Conservation (phyloP, 768 basidiomycete species). For the Xerocomellus amylosporus region DNA sequence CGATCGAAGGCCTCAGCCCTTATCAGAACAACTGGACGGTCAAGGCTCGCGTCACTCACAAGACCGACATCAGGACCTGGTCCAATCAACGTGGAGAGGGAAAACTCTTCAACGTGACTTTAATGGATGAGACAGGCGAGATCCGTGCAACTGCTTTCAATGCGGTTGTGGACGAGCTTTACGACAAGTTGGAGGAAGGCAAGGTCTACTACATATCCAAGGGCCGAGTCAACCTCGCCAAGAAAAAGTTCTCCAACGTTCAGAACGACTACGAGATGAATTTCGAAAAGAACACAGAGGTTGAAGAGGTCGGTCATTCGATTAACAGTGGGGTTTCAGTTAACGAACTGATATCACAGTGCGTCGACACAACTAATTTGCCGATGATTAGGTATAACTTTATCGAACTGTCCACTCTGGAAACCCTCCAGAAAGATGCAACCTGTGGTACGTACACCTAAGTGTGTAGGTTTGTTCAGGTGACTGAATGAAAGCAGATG, state of each 20-base stretch:
- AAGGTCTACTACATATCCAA: constrained; percentile 92
- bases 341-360: constrained; percentile 46
- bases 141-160: constrained; percentile 94
- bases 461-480: neutral
- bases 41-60: constrained; percentile 88
- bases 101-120: constrained; percentile 86
- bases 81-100: constrained; percentile 90
- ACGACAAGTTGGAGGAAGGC: constrained; percentile 82
- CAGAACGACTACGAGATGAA: constrained; percentile 90
- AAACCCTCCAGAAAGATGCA: constrained; percentile 70
- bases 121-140: constrained; percentile 94
- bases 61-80: constrained; percentile 87
- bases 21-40: constrained; percentile 99
- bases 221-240: constrained; percentile 90
- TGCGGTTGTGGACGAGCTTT: constrained; percentile 74
- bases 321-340: neutral
- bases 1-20: constrained; percentile 92
- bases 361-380: constrained; percentile 69
- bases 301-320: constrained; percentile 66
- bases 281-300: constrained; percentile 78
- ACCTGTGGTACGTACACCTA: constrained; percentile 61
- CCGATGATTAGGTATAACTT: constrained; percentile 88
- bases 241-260: constrained; percentile 92
- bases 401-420: constrained; percentile 58
- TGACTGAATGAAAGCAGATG: constrained; percentile 50